phyloP scores from a whole-genome alignment of 2,329 filamentous ascomycete species.

The Macroventuria anomochaeta region DNA sequence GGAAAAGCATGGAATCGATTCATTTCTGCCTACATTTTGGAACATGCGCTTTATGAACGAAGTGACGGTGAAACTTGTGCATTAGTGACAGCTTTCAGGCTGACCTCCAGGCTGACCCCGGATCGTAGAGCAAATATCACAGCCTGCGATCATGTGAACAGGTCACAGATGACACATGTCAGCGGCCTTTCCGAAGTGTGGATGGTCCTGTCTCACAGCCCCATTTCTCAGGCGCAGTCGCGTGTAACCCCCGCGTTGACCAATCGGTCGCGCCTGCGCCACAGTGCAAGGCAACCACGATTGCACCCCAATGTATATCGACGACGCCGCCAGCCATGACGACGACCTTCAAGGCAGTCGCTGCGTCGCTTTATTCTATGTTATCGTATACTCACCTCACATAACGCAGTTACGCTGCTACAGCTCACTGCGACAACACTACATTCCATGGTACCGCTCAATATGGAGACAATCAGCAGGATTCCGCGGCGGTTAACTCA shows the following conservation, averaged over 20 bases:
- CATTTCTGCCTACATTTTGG: not conserved
- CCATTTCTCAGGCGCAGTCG: slow-evolving; percentile 12
- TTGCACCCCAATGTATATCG: slow-evolving; percentile 18
- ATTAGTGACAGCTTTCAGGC: not conserved
- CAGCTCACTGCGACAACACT: slow-evolving; percentile 14
- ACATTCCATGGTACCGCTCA: slow-evolving; percentile 8
- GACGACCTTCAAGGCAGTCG: slow-evolving; percentile 34
- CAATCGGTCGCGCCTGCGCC: slow-evolving; percentile 12
- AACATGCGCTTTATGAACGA: not conserved
- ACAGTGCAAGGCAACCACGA: slow-evolving; percentile 14
- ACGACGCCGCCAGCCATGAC: slow-evolving; percentile 18
- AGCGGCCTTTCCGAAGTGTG: slow-evolving; percentile 5
- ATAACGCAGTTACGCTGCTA: slow-evolving; percentile 20
- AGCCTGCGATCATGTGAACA: slow-evolving; percentile 5
- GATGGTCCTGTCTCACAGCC: slow-evolving; percentile 11
- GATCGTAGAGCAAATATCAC: not conserved
- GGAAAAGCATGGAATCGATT: slow-evolving; percentile 5
- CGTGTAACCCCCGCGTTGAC: slow-evolving; percentile 7
- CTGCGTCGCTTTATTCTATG: slow-evolving; percentile 40
- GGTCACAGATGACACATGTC: slow-evolving; percentile 3
- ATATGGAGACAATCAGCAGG: slow-evolving; percentile 47
- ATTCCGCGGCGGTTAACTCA: slow-evolving; percentile 55
- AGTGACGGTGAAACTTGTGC: not conserved
- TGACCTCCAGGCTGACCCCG: not conserved
- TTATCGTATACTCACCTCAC: slow-evolving; percentile 13